A percentile compares a stretch with the other conserved stretches of the same genome.
Conservation (phyloP, 2,329 filamentous ascomycete genomes). For the Mycosphaerella sp. region DNA sequence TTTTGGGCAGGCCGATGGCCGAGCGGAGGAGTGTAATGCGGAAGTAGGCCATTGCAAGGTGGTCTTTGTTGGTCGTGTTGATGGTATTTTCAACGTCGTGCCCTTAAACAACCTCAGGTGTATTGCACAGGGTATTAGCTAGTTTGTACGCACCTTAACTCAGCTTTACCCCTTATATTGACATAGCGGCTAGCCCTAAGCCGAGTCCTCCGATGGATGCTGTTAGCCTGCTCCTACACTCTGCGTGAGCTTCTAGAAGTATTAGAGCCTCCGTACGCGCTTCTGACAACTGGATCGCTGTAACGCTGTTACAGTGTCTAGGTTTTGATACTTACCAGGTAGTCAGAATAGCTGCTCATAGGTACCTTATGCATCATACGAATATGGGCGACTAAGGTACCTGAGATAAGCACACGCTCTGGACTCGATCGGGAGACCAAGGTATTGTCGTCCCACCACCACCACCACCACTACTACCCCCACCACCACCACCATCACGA, state of each 20-base stretch:
- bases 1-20: slow-evolving; percentile 74
- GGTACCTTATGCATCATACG: neutral
- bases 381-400: neutral
- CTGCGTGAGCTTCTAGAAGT: too few relatives aligned
- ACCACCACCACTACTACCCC: neutral
- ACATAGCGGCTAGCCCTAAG: too few relatives aligned
- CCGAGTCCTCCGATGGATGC: too few relatives aligned
- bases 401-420: neutral
- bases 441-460: neutral
- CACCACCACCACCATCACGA: neutral
- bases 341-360: neutral
- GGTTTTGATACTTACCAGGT: too few relatives aligned
- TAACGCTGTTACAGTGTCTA: too few relatives aligned
- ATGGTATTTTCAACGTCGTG: neutral
- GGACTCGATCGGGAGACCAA: neutral
- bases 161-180: too few relatives aligned
- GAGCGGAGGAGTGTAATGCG: slow-evolving; percentile 85
- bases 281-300: too few relatives aligned
- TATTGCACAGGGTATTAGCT: neutral
- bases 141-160: too few relatives aligned
- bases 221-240: too few relatives aligned
- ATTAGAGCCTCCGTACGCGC: too few relatives aligned
- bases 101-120: neutral
- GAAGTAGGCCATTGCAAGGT: slow-evolving; percentile 53
- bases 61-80: neutral